Conservation (phyloP, 1,284 basidiomycete species). For the Microbotryum silenes-acaulis region DNA sequence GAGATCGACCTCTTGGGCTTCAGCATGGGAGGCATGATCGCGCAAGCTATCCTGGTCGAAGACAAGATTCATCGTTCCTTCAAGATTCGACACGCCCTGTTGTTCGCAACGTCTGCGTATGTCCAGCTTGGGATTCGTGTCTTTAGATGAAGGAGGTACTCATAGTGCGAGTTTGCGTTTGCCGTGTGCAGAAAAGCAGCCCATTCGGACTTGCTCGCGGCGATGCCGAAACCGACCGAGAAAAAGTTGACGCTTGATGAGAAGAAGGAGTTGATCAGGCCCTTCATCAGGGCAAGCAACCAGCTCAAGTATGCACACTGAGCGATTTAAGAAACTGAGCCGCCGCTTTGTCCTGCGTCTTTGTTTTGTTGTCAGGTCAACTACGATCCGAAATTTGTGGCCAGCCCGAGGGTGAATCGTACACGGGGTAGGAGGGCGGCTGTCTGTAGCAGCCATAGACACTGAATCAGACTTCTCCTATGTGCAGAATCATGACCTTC, state of each 20-base stretch:
- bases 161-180: background rate
- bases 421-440: no score
- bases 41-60: conserved; percentile 12
- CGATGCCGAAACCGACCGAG: conserved; percentile 13
- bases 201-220: conserved; percentile 26
- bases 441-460: no score
- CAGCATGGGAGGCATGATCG: conserved; percentile 32
- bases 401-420: conserved; percentile 3
- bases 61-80: conserved; percentile 2
- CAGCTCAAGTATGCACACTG: background rate
- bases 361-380: conserved; percentile 1
- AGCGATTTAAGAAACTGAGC: background rate
- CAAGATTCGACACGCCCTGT: conserved; percentile 20
- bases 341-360: background rate
- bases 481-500: conserved; percentile 9
- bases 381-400: conserved; percentile 18
- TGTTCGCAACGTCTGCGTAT: conserved; percentile 25
- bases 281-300: conserved; percentile 16
- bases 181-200: conserved; percentile 17
- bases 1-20: conserved; percentile 26
- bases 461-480: background rate
- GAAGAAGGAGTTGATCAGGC: conserved; percentile 21
- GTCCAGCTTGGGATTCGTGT: background rate
- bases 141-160: background rate
- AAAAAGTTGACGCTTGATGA: conserved; percentile 14